These are phyloP conservation scores for Mycosphaerella sp. DNA, from an alignment of 2,329 filamentous ascomycete genomes.

Conservation along the genomic window DNA sequence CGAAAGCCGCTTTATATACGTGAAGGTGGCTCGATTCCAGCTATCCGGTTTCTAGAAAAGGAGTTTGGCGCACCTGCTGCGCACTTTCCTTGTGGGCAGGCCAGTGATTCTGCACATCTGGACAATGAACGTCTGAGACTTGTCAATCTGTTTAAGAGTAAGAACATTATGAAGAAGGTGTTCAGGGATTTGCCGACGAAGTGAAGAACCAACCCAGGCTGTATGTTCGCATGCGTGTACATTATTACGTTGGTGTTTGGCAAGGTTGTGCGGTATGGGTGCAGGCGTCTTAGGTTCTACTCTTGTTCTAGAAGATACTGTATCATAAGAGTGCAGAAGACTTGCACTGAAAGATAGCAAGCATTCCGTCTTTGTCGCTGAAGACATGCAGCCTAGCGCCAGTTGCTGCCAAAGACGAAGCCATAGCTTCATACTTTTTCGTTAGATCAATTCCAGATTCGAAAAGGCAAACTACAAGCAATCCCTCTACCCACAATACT, in stretches of 20 bases:
- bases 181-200: conserved; percentile 48
- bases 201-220: conserved; percentile 8
- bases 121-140: conserved; percentile 91
- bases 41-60: conserved; percentile 89
- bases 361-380: no score
- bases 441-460: no score
- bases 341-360: neutral
- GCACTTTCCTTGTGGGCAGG: conserved; percentile 89
- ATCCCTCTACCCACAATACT: no score
- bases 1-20: conserved; percentile 80
- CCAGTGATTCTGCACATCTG: conserved; percentile 87
- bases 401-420: no score
- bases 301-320: neutral
- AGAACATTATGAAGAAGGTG: conserved; percentile 83
- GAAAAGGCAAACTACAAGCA: no score
- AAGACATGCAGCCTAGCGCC: neutral
- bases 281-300: neutral
- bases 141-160: conserved; percentile 80
- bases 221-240: neutral
- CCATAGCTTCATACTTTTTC: no score
- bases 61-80: conserved; percentile 87
- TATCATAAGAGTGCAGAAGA: neutral
- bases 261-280: neutral
- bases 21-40: conserved; percentile 91
- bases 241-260: neutral